These are phyloP conservation scores for Pseudogymnoascus sp. DNA, from an alignment of 2,329 filamentous ascomycete genomes.

Conservation along the genomic window DNA sequence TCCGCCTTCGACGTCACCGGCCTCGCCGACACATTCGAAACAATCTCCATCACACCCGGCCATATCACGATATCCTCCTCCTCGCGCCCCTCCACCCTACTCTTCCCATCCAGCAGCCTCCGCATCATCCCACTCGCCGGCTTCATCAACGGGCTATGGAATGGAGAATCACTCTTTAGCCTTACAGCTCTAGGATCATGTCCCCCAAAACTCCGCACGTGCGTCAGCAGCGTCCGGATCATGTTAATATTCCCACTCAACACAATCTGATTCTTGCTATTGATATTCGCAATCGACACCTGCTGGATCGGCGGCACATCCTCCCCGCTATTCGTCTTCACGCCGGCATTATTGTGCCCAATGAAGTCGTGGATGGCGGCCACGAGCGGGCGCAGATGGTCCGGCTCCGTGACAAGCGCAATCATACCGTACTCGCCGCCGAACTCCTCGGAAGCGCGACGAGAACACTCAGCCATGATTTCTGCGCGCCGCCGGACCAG, in stretches of 20 bases:
- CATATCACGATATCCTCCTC: slow-evolving; percentile 63
- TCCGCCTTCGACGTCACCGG: slow-evolving; percentile 68
- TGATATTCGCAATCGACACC: slow-evolving; percentile 87
- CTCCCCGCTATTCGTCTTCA: slow-evolving; percentile 58
- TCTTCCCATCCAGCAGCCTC: slow-evolving; percentile 53
- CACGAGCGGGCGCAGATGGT: slow-evolving; percentile 62
- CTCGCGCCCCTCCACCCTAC: slow-evolving; percentile 43
- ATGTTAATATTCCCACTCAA: slow-evolving; percentile 77
- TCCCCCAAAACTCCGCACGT: slow-evolving; percentile 80
- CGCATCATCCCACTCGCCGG: slow-evolving; percentile 72
- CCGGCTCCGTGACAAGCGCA: slow-evolving; percentile 78
- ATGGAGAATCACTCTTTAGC: slow-evolving; percentile 80
- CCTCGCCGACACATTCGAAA: slow-evolving; percentile 78
- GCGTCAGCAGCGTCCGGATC: slow-evolving; percentile 73
- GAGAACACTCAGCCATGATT: slow-evolving; percentile 72
- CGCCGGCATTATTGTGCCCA: slow-evolving; percentile 55
- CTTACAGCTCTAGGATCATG: slow-evolving; percentile 85
- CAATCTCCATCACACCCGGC: slow-evolving; percentile 65
- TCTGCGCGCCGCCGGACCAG: slow-evolving; percentile 72
- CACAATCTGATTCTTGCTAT: slow-evolving; percentile 94
- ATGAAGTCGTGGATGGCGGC: slow-evolving; percentile 72
- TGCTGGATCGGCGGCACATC: slow-evolving; percentile 72
- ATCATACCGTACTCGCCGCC: slow-evolving; percentile 92
- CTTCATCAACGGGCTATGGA: slow-evolving; percentile 87
- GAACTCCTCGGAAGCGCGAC: slow-evolving; percentile 53